Evolutionary conservation across 805 yeast species (phyloP).

Genomic region (Cyberlindnera xylosilytica): DNA sequence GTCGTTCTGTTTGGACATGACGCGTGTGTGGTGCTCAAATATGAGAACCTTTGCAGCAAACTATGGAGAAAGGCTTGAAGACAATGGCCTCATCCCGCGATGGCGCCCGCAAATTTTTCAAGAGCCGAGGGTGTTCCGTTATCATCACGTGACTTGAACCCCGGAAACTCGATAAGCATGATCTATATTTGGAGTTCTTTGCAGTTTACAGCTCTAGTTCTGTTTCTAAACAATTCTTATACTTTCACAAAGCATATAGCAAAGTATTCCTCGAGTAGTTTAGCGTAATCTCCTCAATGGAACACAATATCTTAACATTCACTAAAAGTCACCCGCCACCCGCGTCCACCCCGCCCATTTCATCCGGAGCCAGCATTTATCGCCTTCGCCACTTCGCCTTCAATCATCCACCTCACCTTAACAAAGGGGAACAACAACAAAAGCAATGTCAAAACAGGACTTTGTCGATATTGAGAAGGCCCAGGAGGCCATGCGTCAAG

Average conservation of each 20-base stretch:
- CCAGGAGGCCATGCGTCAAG: slow-evolving; percentile 24
- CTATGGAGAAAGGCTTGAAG: neutral
- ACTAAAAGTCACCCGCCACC: no score
- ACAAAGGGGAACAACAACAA: neutral
- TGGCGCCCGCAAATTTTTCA: slow-evolving; percentile 16
- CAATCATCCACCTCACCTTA: neutral
- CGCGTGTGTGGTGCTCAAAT: neutral
- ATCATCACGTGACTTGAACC: slow-evolving; percentile 23
- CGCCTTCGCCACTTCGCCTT: neutral
- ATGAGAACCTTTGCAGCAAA: neutral
- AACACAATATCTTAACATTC: no score
- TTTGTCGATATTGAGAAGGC: slow-evolving; percentile 15
- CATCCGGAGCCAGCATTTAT: slow-evolving; percentile 7
- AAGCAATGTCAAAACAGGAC: slow-evolving; percentile 4
- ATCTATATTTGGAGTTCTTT: neutral
- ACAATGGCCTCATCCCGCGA: slow-evolving; percentile 1
- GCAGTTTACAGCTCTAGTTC: no score
- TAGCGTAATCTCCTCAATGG: no score
- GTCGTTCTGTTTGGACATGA: slow-evolving; percentile 36
- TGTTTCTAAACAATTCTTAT: no score
- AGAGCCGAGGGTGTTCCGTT: slow-evolving; percentile 8
- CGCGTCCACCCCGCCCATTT: neutral
- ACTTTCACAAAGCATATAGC: no score
- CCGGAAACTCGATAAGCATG: no score
- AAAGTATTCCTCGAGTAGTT: no score